Percentiles rank a stretch among this genome's conserved stretches.
Evolutionary conservation across 345 rosid species (phyloP).

Genomic region (Cardamine occulta): DNA sequence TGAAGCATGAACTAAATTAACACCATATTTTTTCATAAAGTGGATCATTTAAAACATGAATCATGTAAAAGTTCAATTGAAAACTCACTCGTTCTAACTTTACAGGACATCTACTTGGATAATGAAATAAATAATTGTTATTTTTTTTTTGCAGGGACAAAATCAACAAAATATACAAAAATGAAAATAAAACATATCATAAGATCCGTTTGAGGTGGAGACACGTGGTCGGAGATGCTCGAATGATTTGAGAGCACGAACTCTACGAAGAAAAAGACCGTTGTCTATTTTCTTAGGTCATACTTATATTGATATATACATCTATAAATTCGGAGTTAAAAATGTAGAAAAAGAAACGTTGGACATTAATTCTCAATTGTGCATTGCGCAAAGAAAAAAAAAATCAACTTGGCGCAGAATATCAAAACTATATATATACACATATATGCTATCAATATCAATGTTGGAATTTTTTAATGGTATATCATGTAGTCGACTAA

Average conservation of each 20-base stretch:
- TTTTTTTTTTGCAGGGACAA: slow-evolving; percentile 21
- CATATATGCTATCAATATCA: not conserved
- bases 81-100: slow-evolving; percentile 31
- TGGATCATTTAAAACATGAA: slow-evolving; percentile 31
- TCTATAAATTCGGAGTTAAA: slow-evolving; percentile 1
- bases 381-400: not conserved
- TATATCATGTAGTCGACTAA: not conserved
- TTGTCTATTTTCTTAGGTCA: slow-evolving; percentile 24
- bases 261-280: slow-evolving; percentile 31
- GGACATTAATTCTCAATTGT: not conserved
- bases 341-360: not conserved
- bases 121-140: slow-evolving; percentile 3
- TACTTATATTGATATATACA: not conserved
- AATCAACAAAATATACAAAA: slow-evolving; percentile 29
- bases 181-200: not conserved
- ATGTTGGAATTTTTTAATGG: not conserved
- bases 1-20: not conserved
- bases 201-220: slow-evolving; percentile 45
- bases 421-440: not conserved
- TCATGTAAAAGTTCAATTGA: slow-evolving; percentile 20
- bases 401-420: slow-evolving; percentile 21
- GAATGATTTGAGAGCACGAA: slow-evolving; percentile 46
- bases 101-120: slow-evolving; percentile 34
- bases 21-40: slow-evolving; percentile 14
- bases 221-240: slow-evolving; percentile 44